Evolutionary conservation across 2,329 filamentous ascomycete genomes (phyloP).

Genomic region (Dendryphion nanum): DNA sequence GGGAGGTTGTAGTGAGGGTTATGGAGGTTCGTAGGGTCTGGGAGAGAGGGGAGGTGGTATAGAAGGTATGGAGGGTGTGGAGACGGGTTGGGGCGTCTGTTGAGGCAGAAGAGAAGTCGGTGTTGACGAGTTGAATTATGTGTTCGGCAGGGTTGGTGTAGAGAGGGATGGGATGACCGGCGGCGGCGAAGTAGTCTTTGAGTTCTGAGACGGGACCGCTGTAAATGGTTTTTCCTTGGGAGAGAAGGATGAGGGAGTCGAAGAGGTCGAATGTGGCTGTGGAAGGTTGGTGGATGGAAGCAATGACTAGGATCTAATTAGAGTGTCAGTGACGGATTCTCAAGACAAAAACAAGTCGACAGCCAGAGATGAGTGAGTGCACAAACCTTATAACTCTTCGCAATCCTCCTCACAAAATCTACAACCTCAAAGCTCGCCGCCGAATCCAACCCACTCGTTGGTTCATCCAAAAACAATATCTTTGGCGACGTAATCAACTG

Average conservation of each 20-base stretch:
- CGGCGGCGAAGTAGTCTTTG: constrained; percentile 60
- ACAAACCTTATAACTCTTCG: constrained; percentile 62
- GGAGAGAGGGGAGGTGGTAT: constrained; percentile 51
- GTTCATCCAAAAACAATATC: constrained; percentile 80
- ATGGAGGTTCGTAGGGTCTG: constrained; percentile 21
- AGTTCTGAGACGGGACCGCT: constrained; percentile 63
- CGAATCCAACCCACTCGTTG: constrained; percentile 80
- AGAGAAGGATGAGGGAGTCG: constrained; percentile 74
- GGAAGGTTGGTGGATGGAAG: constrained; percentile 83
- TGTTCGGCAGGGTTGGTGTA: constrained; percentile 80
- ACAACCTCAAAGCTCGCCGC: constrained; percentile 75
- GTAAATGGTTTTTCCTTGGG: constrained; percentile 68
- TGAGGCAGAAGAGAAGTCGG: constrained; percentile 63
- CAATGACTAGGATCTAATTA: constrained; percentile 77
- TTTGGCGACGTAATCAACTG: constrained; percentile 79
- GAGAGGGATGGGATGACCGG: constrained; percentile 63
- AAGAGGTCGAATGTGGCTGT: constrained; percentile 77
- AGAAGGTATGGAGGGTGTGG: constrained; percentile 54
- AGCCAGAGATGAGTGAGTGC: background rate
- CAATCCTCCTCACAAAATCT: constrained; percentile 66
- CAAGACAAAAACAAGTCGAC: too few species aligned
- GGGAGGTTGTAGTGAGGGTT: constrained; percentile 2
- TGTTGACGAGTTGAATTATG: constrained; percentile 74
- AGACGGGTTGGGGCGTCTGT: constrained; percentile 51
- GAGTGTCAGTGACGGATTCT: too few species aligned